These are phyloP conservation scores for Phlyctochytrium bullatum DNA, from an alignment of 192 early-diverging fungal genomes.

Conservation along the genomic window DNA sequence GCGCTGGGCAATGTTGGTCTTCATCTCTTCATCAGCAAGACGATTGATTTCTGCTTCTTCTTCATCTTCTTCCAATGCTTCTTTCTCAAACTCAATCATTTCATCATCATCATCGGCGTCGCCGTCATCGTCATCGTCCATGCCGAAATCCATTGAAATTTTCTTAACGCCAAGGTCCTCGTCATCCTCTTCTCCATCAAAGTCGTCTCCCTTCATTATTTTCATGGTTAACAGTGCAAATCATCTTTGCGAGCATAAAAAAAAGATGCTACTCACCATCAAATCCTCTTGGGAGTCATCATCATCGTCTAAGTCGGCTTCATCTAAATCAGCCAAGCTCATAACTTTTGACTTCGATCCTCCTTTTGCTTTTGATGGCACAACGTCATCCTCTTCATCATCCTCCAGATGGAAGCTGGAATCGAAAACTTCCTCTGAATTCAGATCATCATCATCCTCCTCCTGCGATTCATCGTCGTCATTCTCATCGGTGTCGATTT, in stretches of 20 bases:
- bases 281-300: constrained; percentile 14
- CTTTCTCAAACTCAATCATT: constrained; percentile 64
- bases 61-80: constrained; percentile 63
- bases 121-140: constrained; percentile 46
- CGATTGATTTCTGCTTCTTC: constrained; percentile 67
- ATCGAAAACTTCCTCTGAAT: neutral
- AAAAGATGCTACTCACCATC: constrained; percentile 4
- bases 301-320: neutral
- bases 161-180: constrained; percentile 20
- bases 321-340: neutral
- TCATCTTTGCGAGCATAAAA: neutral
- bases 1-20: constrained; percentile 72
- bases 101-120: constrained; percentile 45
- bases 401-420: neutral
- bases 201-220: constrained; percentile 30
- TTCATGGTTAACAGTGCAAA: neutral
- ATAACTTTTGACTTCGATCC: neutral
- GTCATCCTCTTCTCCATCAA: constrained; percentile 27
- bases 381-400: neutral
- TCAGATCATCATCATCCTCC: constrained; percentile 33
- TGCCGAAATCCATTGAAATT: neutral
- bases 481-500: constrained; percentile 16
- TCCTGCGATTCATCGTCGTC: constrained; percentile 25
- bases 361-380: neutral
- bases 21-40: constrained; percentile 65